Conservation (phyloP, 2,329 filamentous ascomycete genomes). For the Xylariaceae sp. region DNA sequence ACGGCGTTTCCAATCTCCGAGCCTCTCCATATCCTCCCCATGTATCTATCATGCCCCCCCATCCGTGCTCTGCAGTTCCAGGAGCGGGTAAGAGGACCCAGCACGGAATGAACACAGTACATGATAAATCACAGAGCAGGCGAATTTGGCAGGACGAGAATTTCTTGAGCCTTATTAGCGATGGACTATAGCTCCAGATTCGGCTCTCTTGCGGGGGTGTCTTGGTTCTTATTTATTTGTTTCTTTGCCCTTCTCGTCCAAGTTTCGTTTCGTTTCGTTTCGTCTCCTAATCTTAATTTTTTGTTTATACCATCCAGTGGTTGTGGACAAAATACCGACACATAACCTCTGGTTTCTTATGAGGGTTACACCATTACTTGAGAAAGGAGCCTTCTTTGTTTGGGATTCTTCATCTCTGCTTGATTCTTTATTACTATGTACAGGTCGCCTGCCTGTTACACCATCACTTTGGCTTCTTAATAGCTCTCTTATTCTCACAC, state of each 20-base stretch:
- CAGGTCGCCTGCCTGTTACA: conserved; percentile 3
- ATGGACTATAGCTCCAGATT: conserved; percentile 1
- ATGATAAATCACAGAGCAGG: no score
- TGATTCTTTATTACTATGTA: conserved; percentile 2
- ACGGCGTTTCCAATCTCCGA: no score
- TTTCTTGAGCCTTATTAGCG: conserved; percentile 1
- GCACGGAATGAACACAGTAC: no score
- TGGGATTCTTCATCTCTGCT: not conserved
- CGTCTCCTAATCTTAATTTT: conserved; percentile 2
- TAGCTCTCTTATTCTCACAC: conserved; percentile 1
- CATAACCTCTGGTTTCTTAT: not conserved
- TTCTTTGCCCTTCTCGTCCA: not conserved
- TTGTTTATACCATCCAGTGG: not conserved
- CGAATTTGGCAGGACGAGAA: no score
- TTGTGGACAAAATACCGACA: no score
- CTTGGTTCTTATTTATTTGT: not conserved
- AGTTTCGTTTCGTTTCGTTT: conserved; percentile 20
- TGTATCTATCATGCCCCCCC: no score
- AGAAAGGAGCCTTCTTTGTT: not conserved
- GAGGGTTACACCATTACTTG: not conserved
- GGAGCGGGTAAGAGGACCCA: no score
- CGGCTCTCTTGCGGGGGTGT: not conserved
- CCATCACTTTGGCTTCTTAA: conserved; percentile 11
- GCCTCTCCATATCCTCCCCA: no score
- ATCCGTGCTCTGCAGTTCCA: no score